phyloP scores from a whole-genome alignment of 495 filamentous ascomycete genomes.

The Penicillium paxilli region DNA sequence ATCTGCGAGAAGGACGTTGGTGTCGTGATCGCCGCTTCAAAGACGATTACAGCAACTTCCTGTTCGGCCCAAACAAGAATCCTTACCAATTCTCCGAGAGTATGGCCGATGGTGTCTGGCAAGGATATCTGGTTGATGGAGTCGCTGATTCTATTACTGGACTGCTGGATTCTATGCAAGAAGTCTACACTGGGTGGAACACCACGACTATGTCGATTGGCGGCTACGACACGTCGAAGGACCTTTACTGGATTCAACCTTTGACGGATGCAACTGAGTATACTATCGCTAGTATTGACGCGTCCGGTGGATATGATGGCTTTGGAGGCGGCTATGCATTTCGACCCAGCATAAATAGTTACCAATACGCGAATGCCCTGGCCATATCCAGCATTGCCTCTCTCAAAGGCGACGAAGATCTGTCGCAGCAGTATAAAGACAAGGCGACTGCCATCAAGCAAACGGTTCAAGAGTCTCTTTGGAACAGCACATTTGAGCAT shows the following conservation, averaged over 20 bases:
- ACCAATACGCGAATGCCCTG: slow-evolving; percentile 31
- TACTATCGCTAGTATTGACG: slow-evolving; percentile 31
- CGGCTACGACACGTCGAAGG: slow-evolving; percentile 22
- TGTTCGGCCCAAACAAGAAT: slow-evolving; percentile 18
- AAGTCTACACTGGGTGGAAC: slow-evolving; percentile 22
- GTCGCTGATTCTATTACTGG: slow-evolving; percentile 15
- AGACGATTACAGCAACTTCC: slow-evolving; percentile 23
- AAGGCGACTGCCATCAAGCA: slow-evolving; percentile 18
- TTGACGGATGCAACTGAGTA: slow-evolving; percentile 33
- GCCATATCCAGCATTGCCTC: slow-evolving; percentile 29
- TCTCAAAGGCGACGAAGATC: slow-evolving; percentile 14
- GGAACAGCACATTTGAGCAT: slow-evolving; percentile 33
- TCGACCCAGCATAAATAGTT: slow-evolving; percentile 32
- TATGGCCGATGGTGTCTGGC: slow-evolving; percentile 27
- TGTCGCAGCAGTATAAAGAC: slow-evolving; percentile 19
- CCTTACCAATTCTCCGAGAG: slow-evolving; percentile 28
- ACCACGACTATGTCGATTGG: slow-evolving; percentile 13
- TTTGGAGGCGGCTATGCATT: slow-evolving; percentile 29
- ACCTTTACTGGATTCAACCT: slow-evolving; percentile 28
- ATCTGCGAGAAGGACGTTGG: slow-evolving; percentile 33
- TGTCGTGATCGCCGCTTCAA: slow-evolving; percentile 32
- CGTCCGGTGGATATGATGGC: slow-evolving; percentile 22
- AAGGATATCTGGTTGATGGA: slow-evolving; percentile 30
- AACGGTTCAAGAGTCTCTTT: slow-evolving; percentile 21
- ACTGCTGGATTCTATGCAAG: slow-evolving; percentile 23